These are phyloP conservation scores for Berkeleyomyces basicola DNA, from an alignment of 2,329 filamentous ascomycete genomes.

Conservation along the genomic window DNA sequence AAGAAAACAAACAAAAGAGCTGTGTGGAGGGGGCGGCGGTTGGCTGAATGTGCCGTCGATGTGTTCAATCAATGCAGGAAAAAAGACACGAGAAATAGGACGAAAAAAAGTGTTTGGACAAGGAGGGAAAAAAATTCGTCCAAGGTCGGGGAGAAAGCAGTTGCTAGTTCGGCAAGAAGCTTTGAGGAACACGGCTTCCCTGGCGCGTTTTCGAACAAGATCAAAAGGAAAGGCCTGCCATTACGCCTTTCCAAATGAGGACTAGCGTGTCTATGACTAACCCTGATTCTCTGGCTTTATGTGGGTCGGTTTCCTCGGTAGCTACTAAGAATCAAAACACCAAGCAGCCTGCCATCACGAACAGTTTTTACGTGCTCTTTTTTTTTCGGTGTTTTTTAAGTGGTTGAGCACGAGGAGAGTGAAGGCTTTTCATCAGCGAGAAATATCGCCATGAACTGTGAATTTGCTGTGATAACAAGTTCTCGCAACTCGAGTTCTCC, in stretches of 20 bases:
- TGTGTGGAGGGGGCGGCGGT: too few relatives aligned
- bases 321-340: not conserved
- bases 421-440: too few relatives aligned
- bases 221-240: not conserved
- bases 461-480: too few relatives aligned
- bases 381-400: not conserved
- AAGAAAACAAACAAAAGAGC: not conserved
- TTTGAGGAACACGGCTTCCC: constrained; percentile 4
- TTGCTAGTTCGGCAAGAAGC: constrained; percentile 6
- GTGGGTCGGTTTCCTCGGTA: not conserved
- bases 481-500: not conserved
- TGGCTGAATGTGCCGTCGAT: too few relatives aligned
- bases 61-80: not conserved
- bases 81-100: not conserved
- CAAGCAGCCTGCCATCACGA: not conserved
- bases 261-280: not conserved
- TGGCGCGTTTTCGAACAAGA: constrained; percentile 2
- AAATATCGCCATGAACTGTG: too few relatives aligned
- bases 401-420: not conserved
- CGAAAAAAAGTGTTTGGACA: not conserved
- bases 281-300: not conserved
- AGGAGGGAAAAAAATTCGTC: not conserved
- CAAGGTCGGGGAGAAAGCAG: constrained; percentile 14
- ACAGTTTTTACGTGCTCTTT: not conserved
- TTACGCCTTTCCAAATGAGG: constrained; percentile 6